Evolutionary conservation across 495 filamentous ascomycete genomes (phyloP), one percentile per base, ranked within the genome.

Genomic region (Recurvomyces mirabilis): DNA sequence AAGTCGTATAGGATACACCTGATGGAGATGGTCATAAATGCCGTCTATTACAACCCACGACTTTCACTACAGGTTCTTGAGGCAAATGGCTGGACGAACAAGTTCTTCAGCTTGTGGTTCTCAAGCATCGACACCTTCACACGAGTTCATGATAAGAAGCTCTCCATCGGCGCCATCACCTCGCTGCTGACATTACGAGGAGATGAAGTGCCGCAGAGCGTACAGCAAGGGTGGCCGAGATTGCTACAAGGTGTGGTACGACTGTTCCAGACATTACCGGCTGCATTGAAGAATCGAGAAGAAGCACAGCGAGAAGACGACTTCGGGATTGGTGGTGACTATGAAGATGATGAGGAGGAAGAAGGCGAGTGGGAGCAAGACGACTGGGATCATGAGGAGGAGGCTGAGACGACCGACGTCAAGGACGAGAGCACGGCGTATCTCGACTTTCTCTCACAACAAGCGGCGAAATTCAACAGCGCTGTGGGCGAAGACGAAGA

Each of bases 11-110:
- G 81, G 51, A 84, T 98, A 32, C 89, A 96, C 62, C 65, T 98
- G 38, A 93, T 98, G 85, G 93, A 96, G 68, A 94, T 98, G 83
- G 77, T 96, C 40, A 91, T 98, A 72, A 96, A 98, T 64, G 82
- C 82, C 40, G 86, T 95, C 51, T 94, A 96, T 71, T 96, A 96
- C 67, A 94, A 94, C 66, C 86, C 91, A 2, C 60, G 72, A 26
- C 73, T 94, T 46, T 68, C 82, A 48, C 71, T 98, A 22, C 84
- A 86, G 39, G 74, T 93, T 15, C 70, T 98, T 29, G 91, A 98
- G 63, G 61, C 71, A n/a, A 86, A 89, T 43, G 79, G 75, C 43
- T 94, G 85, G 88, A 98, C 91, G n/a, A 96, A 96, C 65, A 94
- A 93, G 66, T 96, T 98, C 65, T 98, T 98, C 74, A 91, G 81